Evolutionary conservation across 495 filamentous ascomycete genomes (phyloP).

Genomic region (Halenospora varia): DNA sequence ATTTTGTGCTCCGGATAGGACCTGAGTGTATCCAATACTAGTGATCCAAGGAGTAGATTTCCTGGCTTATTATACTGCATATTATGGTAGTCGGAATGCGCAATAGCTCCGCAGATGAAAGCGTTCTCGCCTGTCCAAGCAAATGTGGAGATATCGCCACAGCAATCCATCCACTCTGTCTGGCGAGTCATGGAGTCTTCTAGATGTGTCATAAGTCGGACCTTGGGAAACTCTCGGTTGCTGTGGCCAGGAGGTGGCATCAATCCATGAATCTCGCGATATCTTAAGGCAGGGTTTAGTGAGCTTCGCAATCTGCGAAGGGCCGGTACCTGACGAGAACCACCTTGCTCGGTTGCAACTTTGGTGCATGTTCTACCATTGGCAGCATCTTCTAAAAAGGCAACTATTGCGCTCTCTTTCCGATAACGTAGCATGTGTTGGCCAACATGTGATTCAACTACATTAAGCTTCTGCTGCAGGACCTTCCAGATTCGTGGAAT

Average conservation of each 20-base stretch:
- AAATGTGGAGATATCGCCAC: conserved; percentile 55
- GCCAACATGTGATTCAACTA: background rate
- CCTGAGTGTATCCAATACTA: conserved; percentile 43
- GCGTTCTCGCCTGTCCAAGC: conserved; percentile 48
- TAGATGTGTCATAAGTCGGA: conserved; percentile 32
- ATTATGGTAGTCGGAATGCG: conserved; percentile 68
- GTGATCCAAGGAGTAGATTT: conserved; percentile 73
- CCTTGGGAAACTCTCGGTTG: conserved; percentile 25
- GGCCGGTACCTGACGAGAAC: no score
- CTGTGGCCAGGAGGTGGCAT: background rate
- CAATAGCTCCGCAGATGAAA: conserved; percentile 65
- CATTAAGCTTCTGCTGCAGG: background rate
- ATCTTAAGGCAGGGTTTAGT: no score
- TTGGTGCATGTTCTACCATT: background rate
- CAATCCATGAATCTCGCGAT: conserved; percentile 17
- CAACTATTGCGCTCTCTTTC: background rate
- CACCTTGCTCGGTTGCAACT: no score
- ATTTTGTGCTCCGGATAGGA: conserved; percentile 71
- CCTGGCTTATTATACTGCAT: conserved; percentile 81
- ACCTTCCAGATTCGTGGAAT: background rate
- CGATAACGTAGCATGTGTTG: conserved; percentile 1
- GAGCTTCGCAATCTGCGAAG: no score
- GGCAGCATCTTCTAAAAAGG: conserved; percentile 15
- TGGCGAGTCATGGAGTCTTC: conserved; percentile 42
- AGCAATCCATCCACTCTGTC: conserved; percentile 49